Evolutionary conservation across 192 early-diverging fungal genomes (phyloP).

Genomic region (Rhizoclosmatium globosum): DNA sequence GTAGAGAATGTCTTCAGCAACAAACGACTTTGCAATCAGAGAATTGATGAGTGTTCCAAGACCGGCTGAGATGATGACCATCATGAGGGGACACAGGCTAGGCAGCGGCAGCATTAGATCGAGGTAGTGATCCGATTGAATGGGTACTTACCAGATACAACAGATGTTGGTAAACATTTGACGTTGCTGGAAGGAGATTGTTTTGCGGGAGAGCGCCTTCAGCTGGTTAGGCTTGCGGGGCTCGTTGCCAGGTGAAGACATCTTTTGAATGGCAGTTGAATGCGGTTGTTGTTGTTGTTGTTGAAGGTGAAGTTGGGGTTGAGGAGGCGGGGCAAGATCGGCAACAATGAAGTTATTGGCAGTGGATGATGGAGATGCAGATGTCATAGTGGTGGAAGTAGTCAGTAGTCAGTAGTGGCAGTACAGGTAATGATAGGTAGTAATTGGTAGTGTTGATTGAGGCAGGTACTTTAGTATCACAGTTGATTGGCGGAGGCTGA

Average conservation of each 20-base stretch:
- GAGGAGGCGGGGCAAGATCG: constrained; percentile 1
- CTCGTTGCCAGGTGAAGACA: neutral
- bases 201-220: constrained; percentile 62
- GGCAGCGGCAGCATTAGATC: constrained; percentile 17
- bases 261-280: neutral
- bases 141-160: constrained; percentile 57
- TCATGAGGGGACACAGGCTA: constrained; percentile 71
- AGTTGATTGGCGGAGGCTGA: no score
- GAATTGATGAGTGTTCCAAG: constrained; percentile 61
- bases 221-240: constrained; percentile 40
- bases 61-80: constrained; percentile 70
- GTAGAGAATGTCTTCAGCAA: constrained; percentile 45
- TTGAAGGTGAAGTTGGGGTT: neutral
- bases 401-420: no score
- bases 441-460: no score
- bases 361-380: neutral
- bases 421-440: no score
- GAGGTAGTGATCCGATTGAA: neutral
- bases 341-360: neutral
- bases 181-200: constrained; percentile 73
- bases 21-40: constrained; percentile 58
- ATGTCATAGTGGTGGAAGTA: neutral
- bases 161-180: constrained; percentile 78
- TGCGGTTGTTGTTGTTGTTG: neutral
- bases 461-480: no score